phyloP scores from a whole-genome alignment of 352 stramenopile genomes.

The Globisporangium cederbergense region DNA sequence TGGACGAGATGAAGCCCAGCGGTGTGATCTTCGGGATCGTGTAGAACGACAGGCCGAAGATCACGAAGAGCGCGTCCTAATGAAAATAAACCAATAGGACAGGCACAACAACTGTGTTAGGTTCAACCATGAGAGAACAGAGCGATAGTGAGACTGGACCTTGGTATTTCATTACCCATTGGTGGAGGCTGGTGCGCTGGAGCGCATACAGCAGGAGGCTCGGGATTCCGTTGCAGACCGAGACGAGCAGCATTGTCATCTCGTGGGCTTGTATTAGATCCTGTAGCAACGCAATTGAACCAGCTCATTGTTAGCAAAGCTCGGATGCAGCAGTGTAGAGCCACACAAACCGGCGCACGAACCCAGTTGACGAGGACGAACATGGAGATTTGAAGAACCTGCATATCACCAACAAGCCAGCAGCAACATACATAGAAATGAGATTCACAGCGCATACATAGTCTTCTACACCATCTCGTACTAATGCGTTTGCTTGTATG shows the following conservation, averaged over 20 bases:
- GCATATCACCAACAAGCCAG: conserved; percentile 6
- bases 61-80: conserved; percentile 78
- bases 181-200: conserved; percentile 66
- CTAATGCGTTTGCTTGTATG: neutral
- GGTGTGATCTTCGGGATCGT: conserved; percentile 84
- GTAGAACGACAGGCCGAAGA: conserved; percentile 84
- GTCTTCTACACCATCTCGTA: neutral
- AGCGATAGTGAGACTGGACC: no score
- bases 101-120: no score
- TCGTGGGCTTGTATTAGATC: conserved; percentile 65
- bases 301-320: neutral
- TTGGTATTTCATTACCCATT: conserved; percentile 51
- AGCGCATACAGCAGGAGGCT: conserved; percentile 67
- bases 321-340: neutral
- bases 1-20: conserved; percentile 70
- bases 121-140: no score
- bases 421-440: neutral
- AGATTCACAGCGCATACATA: neutral
- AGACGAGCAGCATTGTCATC: conserved; percentile 70
- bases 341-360: neutral
- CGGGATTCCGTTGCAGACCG: conserved; percentile 64
- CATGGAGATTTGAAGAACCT: conserved; percentile 74
- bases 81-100: neutral
- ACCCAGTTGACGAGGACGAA: conserved; percentile 74
- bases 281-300: conserved; percentile 18